Evolutionary conservation across 495 filamentous ascomycete genomes (phyloP).

Genomic region (Penicillium paxilli): DNA sequence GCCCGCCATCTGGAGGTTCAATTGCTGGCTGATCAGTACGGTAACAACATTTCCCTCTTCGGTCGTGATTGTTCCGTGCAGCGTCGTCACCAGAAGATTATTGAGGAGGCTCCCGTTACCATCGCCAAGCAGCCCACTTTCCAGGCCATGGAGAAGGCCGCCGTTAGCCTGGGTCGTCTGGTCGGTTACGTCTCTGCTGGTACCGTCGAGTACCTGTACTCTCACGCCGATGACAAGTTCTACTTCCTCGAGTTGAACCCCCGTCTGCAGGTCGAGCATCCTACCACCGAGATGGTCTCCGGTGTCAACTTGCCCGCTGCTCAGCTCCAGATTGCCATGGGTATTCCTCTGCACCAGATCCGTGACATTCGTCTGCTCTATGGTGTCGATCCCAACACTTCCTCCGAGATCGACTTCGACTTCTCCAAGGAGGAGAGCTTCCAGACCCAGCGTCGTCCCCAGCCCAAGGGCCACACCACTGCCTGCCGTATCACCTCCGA

Average conservation of each 20-base stretch:
- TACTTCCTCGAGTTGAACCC: conserved; percentile 99
- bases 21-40: conserved; percentile 96
- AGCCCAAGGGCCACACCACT: conserved; percentile 93
- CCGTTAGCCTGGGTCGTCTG: conserved; percentile 87
- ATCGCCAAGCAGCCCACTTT: conserved; percentile 89
- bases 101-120: conserved; percentile 97
- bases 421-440: conserved; percentile 86
- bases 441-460: conserved; percentile 82
- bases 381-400: conserved; percentile 84
- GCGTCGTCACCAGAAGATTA: conserved; percentile 99
- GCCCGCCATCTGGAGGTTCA: conserved; percentile 97
- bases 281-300: conserved; percentile 98
- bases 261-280: conserved; percentile 98
- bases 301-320: conserved; percentile 97
- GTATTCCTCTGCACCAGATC: conserved; percentile 92
- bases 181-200: conserved; percentile 98
- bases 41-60: conserved; percentile 98
- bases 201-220: conserved; percentile 99
- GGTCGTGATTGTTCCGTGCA: conserved; percentile 99
- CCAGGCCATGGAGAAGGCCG: conserved; percentile 93
- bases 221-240: conserved; percentile 96
- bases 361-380: conserved; percentile 95
- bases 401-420: conserved; percentile 93
- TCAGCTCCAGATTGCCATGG: conserved; percentile 98
- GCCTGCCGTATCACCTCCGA: conserved; percentile 99